Evolutionary conservation across 768 basidiomycete genomes (phyloP).

Genomic region (Podaxis sp.): DNA sequence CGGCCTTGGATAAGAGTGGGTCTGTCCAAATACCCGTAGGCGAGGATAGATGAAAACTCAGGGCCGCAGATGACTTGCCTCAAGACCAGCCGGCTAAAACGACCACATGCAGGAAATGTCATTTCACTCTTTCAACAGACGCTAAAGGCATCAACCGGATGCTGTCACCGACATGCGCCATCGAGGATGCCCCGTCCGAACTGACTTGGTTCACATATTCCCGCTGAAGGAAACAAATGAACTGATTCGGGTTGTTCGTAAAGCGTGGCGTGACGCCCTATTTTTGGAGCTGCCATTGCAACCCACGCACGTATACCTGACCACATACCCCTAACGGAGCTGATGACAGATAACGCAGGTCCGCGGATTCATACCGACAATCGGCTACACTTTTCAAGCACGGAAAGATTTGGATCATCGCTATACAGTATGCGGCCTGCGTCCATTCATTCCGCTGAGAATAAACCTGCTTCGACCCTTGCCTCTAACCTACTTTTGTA

Average conservation of each 20-base stretch:
- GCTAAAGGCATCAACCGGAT: background rate
- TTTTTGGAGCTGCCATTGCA: constrained; percentile 8
- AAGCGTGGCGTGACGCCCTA: constrained; percentile 9
- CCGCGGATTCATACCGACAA: constrained; percentile 8
- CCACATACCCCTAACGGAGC: constrained; percentile 8
- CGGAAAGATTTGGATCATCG: background rate
- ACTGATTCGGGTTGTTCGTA: background rate
- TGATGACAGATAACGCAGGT: constrained; percentile 13
- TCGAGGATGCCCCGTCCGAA: background rate
- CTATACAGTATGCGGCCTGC: background rate
- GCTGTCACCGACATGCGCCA: background rate
- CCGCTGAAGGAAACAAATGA: background rate
- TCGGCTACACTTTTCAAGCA: background rate
- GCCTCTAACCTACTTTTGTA: background rate
- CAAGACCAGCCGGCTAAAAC: background rate
- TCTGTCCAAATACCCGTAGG: background rate
- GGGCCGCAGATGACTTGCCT: background rate
- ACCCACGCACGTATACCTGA: constrained; percentile 5
- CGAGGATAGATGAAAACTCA: background rate
- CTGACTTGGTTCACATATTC: constrained; percentile 5
- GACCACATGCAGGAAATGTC: background rate
- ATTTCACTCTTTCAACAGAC: background rate
- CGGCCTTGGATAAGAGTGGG: background rate
- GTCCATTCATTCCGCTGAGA: background rate
- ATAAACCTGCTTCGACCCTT: background rate